Evolutionary conservation across 345 rosid species (phyloP).

Genomic region (Stellera chamaejasme): DNA sequence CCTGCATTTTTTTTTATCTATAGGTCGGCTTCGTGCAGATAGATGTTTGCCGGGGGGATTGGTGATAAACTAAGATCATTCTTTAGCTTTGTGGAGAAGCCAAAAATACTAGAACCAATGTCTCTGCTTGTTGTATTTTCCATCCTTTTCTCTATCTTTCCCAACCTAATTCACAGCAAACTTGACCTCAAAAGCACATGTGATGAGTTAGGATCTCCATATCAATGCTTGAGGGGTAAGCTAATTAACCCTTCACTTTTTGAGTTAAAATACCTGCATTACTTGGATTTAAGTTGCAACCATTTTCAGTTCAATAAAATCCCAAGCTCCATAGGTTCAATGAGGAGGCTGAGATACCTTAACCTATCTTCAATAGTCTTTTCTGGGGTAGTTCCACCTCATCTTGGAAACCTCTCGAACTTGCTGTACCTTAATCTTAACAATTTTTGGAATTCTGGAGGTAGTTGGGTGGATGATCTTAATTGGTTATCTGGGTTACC

Average conservation of each 20-base stretch:
- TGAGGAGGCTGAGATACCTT: slow-evolving; percentile 12
- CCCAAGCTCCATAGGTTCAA: slow-evolving; percentile 19
- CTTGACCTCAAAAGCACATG: background rate
- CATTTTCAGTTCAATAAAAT: slow-evolving; percentile 14
- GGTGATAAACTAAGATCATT: background rate
- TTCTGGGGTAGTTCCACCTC: slow-evolving; percentile 15
- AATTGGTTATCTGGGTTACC: slow-evolving; percentile 19
- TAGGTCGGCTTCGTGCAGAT: slow-evolving; percentile 10
- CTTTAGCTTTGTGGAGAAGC: too few relatives aligned
- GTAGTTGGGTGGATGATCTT: background rate
- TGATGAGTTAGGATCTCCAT: background rate
- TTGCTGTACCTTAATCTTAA: slow-evolving; percentile 19
- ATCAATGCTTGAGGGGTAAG: slow-evolving; percentile 9
- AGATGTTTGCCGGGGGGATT: slow-evolving; percentile 7
- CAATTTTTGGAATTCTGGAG: background rate
- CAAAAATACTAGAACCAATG: too few relatives aligned
- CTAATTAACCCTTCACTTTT: slow-evolving; percentile 20
- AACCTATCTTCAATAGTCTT: slow-evolving; percentile 18
- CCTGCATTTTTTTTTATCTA: slow-evolving; percentile 3
- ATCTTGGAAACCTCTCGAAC: slow-evolving; percentile 22
- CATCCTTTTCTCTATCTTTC: background rate
- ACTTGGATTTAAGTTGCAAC: slow-evolving; percentile 22
- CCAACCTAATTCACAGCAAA: background rate
- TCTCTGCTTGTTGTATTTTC: too few relatives aligned
- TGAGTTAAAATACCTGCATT: background rate